Evolutionary conservation across 768 basidiomycete species (phyloP), one percentile per base, ranked within the genome.

Genomic region (Mycena crocata): DNA sequence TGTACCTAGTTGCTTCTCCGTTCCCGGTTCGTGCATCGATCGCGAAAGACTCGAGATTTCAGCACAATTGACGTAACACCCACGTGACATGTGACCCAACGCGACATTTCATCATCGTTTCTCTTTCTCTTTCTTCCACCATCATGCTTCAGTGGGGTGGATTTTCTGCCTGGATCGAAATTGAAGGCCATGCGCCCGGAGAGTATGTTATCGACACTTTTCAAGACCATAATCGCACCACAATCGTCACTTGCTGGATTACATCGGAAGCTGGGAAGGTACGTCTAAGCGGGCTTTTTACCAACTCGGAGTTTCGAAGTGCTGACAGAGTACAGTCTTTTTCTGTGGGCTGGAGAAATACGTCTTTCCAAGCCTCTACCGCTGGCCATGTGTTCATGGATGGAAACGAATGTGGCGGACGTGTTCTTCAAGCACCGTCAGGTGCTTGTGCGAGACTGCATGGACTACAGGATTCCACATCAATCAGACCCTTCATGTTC

Each of bases 351-450:
- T 69, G 63, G 63, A 42, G 31, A 31, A 69, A 69, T 50, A n/a
- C 28, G 35, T 32, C 19, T 2, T 57, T 34, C 21, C 49, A 35
- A 3, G 12, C 23, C 23, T 17, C 54, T 37, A 56, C 68, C 40
- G 57, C 59, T 23, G 68, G 68, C 1, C 60, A 69, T 37, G 44
- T 69, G 0, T 57, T 51, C 8, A 52, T 69, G 34, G 68, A 69
- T 35, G 68, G 68, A 8, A 45, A 34, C 8, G 62, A 64, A 15
- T 64, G 62, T 35, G 67, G 67, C 23, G 67, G 67, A 0, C 57
- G 57, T n/a, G 67, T 69, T 13, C 48, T 64, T 46, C 6, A 26
- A 12, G 57, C 39, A 2, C 63, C 58, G 15, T 56, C 51, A 1
- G 15, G 24, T 3, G 17, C 40, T 2, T 35, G 23, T 26, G 63